phyloP scores from a whole-genome alignment of 2,329 filamentous ascomycete genomes.

The Cordyceps tenuipes region DNA sequence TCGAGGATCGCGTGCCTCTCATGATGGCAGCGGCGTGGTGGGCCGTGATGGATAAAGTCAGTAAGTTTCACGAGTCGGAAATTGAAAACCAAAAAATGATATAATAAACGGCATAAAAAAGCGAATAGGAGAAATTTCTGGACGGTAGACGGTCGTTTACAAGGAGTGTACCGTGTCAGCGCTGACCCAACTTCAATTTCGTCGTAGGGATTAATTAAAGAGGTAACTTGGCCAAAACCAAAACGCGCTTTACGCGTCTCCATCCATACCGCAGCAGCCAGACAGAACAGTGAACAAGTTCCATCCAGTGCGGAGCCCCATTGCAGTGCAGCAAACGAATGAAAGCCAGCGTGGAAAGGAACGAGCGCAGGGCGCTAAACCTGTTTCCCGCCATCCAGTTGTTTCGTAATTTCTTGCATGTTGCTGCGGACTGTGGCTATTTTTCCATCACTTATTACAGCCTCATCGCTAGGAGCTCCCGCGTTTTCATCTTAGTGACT shows the following conservation, averaged over 20 bases:
- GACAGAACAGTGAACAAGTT: no score
- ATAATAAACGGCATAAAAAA: not conserved
- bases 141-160: not conserved
- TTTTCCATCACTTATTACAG: not conserved
- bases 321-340: not conserved
- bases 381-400: not conserved
- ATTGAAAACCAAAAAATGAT: not conserved
- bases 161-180: not conserved
- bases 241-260: conserved; percentile 11
- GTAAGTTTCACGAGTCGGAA: not conserved
- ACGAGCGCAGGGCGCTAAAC: conserved; percentile 1
- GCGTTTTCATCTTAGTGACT: not conserved
- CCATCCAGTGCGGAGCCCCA: not conserved
- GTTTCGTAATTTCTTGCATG: not conserved
- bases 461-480: not conserved
- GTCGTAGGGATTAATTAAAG: no score
- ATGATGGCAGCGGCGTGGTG: conserved; percentile 24
- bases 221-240: not conserved
- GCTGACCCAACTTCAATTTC: not conserved
- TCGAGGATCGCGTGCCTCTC: conserved; percentile 42
- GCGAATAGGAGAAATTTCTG: not conserved
- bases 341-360: not conserved
- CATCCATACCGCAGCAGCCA: not conserved
- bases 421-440: not conserved
- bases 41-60: not conserved